Percentiles rank a stretch among this genome's conserved stretches.
Conservation (phyloP, 148 eudicot genomes). For the Selenicereus undatus region DNA sequence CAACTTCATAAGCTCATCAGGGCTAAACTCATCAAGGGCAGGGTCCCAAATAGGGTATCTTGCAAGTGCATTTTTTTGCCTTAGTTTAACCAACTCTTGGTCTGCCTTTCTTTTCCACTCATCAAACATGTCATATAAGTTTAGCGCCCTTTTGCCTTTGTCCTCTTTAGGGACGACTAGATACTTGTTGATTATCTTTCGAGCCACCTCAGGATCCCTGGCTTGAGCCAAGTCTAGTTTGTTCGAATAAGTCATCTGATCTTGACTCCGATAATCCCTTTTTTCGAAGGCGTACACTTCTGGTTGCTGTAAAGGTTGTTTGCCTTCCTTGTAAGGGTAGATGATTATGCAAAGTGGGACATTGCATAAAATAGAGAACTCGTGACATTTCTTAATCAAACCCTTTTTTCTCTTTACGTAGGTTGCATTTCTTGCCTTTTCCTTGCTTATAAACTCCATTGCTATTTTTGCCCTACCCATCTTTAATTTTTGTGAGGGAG, state of each 20-base stretch:
- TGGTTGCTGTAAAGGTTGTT: background rate
- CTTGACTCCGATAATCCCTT: background rate
- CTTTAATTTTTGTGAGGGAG: background rate
- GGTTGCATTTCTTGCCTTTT: constrained; percentile 14
- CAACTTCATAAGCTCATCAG: constrained; percentile 12
- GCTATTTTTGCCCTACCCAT: constrained; percentile 33
- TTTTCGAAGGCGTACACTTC: constrained; percentile 16
- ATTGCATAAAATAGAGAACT: constrained; percentile 28
- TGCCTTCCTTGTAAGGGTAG: constrained; percentile 20
- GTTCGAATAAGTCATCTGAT: background rate
- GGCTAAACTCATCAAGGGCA: constrained; percentile 6
- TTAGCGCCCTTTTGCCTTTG: constrained; percentile 13
- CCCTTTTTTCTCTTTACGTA: constrained; percentile 29
- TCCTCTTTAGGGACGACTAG: constrained; percentile 14
- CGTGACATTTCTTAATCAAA: constrained; percentile 29
- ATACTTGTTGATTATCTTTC: constrained; percentile 18
- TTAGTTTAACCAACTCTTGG: constrained; percentile 22
- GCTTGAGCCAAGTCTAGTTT: constrained; percentile 3
- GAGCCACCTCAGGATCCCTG: background rate
- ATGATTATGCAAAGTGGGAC: constrained; percentile 28
- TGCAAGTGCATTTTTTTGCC: constrained; percentile 12
- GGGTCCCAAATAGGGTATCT: constrained; percentile 11
- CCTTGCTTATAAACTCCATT: constrained; percentile 20
- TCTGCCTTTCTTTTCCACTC: constrained; percentile 12
- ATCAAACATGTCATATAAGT: constrained; percentile 21